These are phyloP conservation scores for Elongisporangium undulatum DNA, from an alignment of 352 stramenopile species.

Conservation along the genomic window DNA sequence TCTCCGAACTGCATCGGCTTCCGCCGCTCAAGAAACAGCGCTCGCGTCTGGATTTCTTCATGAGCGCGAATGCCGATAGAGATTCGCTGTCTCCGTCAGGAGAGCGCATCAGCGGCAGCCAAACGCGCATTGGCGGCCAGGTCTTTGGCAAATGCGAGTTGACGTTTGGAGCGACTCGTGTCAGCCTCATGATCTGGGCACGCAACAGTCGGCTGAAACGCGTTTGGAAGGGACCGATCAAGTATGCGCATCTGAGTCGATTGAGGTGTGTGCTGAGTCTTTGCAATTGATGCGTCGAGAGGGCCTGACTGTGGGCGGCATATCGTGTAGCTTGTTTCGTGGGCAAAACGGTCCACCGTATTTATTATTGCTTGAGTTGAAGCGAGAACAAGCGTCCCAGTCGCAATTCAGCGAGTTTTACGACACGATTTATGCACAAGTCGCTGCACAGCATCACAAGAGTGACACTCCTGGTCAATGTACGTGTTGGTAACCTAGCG, in stretches of 20 bases:
- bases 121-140: constrained; percentile 32
- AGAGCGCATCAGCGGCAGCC: not conserved
- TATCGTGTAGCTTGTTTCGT: constrained; percentile 21
- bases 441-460: constrained; percentile 18
- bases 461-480: constrained; percentile 15
- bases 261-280: constrained; percentile 25
- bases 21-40: not conserved
- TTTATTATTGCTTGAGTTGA: constrained; percentile 50
- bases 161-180: constrained; percentile 15
- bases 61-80: constrained; percentile 4
- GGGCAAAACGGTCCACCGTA: constrained; percentile 27
- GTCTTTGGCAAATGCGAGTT: constrained; percentile 38
- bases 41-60: not conserved
- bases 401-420: constrained; percentile 48
- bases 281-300: not conserved
- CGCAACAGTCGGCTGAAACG: constrained; percentile 1
- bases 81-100: not conserved
- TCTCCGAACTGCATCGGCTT: not conserved
- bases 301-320: not conserved
- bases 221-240: constrained; percentile 25
- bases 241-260: constrained; percentile 33
- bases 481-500: constrained; percentile 12
- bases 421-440: constrained; percentile 46
- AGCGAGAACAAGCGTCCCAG: constrained; percentile 5
- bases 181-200: constrained; percentile 34